Percentiles rank a stretch among this genome's conserved stretches.
Conservation (phyloP, 108 stramenopile species). For the Nitzschia sp. region DNA sequence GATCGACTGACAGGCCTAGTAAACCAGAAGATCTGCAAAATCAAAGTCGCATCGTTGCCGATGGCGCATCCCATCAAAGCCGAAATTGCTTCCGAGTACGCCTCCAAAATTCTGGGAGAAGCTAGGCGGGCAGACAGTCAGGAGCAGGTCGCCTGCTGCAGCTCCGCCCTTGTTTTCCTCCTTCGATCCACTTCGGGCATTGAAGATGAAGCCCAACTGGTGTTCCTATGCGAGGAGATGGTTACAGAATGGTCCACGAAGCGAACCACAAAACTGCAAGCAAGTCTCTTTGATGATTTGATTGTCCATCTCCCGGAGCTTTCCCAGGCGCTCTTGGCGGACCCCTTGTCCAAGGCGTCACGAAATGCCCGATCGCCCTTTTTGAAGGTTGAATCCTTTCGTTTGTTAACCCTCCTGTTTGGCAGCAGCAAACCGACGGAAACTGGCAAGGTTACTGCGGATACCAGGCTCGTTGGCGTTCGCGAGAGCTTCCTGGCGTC, state of each 20-base stretch:
- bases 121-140: conserved; percentile 38
- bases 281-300: conserved; percentile 71
- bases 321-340: conserved; percentile 40
- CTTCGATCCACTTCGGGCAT: conserved; percentile 47
- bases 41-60: conserved; percentile 38
- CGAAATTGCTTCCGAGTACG: conserved; percentile 18
- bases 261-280: conserved; percentile 54
- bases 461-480: conserved; percentile 9
- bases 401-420: conserved; percentile 48
- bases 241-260: conserved; percentile 77
- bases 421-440: conserved; percentile 12
- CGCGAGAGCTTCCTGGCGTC: conserved; percentile 12
- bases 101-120: conserved; percentile 41
- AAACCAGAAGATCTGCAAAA: conserved; percentile 68
- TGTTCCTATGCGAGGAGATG: conserved; percentile 18
- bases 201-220: conserved; percentile 35
- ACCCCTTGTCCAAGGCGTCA: conserved; percentile 48
- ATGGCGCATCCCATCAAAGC: conserved; percentile 16
- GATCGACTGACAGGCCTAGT: conserved; percentile 62
- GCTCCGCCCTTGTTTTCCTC: conserved; percentile 47
- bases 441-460: conserved; percentile 17
- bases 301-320: conserved; percentile 52
- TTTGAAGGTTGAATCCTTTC: conserved; percentile 67
- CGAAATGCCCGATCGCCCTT: conserved; percentile 56
- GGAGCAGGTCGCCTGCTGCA: conserved; percentile 67